phyloP scores from a whole-genome alignment of 148 eudicot genomes.

The Salicornia ramosissima region DNA sequence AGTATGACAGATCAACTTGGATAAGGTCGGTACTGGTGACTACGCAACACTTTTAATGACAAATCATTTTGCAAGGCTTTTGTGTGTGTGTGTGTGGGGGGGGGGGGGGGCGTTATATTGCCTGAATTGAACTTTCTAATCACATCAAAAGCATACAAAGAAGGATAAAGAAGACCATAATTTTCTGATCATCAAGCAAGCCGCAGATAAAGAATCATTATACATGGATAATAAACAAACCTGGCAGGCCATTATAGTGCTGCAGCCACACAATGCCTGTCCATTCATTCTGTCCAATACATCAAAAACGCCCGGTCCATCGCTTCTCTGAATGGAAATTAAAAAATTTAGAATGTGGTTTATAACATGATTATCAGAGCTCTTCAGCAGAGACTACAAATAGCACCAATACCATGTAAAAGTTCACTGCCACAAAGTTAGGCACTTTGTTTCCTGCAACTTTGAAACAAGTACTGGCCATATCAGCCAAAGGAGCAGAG shows the following conservation, averaged over 20 bases:
- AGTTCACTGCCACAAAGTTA: conserved; percentile 89
- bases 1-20: too few species aligned
- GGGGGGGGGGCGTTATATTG: too few species aligned
- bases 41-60: too few species aligned
- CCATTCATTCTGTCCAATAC: conserved; percentile 85
- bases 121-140: too few species aligned
- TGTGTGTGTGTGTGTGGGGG: too few species aligned
- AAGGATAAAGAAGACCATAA: background rate
- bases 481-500: conserved; percentile 70
- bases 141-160: background rate
- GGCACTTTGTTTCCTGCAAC: conserved; percentile 77
- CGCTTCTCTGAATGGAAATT: conserved; percentile 71
- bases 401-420: conserved; percentile 66
- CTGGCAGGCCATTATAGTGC: conserved; percentile 82
- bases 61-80: too few species aligned
- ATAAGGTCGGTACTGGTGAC: too few species aligned
- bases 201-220: background rate
- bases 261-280: conserved; percentile 76
- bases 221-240: conserved; percentile 36
- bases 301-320: conserved; percentile 89
- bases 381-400: background rate
- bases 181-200: conserved; percentile 3
- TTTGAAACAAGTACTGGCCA: conserved; percentile 74
- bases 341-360: conserved; percentile 10
- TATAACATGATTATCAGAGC: background rate